Base-by-base conservation (phyloP, 192 early-diverging fungal genomes). In the Gryganskiella cystojenkinii region DNA sequence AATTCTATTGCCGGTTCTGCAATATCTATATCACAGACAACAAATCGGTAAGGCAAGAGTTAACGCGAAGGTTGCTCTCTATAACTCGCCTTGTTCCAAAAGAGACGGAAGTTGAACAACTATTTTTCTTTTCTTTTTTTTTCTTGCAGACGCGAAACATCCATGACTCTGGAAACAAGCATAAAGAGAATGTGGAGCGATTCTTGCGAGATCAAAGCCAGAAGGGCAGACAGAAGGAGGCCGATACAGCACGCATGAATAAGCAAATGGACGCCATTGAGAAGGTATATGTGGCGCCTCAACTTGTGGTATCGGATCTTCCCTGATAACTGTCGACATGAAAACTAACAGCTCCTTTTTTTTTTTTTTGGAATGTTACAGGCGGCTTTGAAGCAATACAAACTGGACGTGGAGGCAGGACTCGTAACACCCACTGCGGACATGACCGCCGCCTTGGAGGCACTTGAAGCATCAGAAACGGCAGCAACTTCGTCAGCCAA, bases 1-100 rank as follows among this genome's bases (percentile, higher is more conserved):
- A 92, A 72, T 90, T 90, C 83, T 96, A 86, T 86, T 96, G 94
- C 79, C 85, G 88, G 44, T 96, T 93, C 83, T 96, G 94, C 82
- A 83, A 88, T 74, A 91, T 92, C 40, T 94, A 86, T 71, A 86
- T 96, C 50, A 84, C 86, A 17, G 92, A 96, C 76, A 96, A 96
- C 84, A 92, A 91, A 59, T 79, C 87, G 58, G 94, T 93, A 91
- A 80, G 85, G 56, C n/a, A n/a, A n/a, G n/a, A n/a, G n/a, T n/a
- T n/a, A n/a, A n/a, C n/a, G n/a, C n/a, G n/a, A n/a, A n/a, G n/a
- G 22, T 24, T 8, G 0, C 7, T 46, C 10, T 47, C 51, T 43
- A 9, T 54, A 33, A 63, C 20, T 25, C 42, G 35, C 27, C 14
- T 42, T 35, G 24, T 49, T 44, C 34, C 17, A 47, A 45, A 19